Evolutionary conservation across 1,139 yeast genomes (phyloP), one percentile per base, ranked within the genome.

Genomic region (Ogataea hybrid): DNA sequence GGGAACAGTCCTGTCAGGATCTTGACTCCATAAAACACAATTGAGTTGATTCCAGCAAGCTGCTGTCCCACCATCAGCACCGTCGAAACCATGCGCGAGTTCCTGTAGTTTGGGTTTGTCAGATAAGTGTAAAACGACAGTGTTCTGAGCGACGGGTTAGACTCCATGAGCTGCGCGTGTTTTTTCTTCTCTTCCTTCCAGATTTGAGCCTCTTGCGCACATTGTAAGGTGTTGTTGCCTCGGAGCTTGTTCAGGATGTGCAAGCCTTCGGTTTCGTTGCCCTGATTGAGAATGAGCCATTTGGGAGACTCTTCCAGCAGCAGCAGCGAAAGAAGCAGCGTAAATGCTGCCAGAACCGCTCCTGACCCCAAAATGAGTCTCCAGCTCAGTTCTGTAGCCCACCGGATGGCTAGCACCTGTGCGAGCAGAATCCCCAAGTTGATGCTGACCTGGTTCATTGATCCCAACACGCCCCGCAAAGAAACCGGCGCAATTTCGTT

Each of bases 1-100:
- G 97, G 96, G 52, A 86, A 73, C 3, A 84, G 69, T 6, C 77
- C 69, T 15, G 83, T 72, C 42, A 92, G 70, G 4, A 90, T 85
- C 6, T 87, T 77, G 4, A 89, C 96, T 4, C 98, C 97, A 61
- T 90, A 92, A 61, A 90, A 88, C 20, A 90, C 79, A 48, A 92
- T 88, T 1, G 96, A 80, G 63, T 92, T 92, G 59, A 92, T 86
- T 21, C 98, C 98, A 54, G 90, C 81, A 49, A 90, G 77, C 61
- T 92, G 98, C 64, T 92, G 97, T 22, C 90, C 82, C n/a, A 82
- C 68, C 71, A 90, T 77, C 23, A 88, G 73, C 2, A 86, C 81
- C 0, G 89, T 78, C 4, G 90, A 84, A 0, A 82, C 86, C 27
- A 75, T 57, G 37, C 81, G 69, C 6, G 94, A 81, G 38, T 75